phyloP scores from a whole-genome alignment of 495 filamentous ascomycete species.

The Gamarada debralockiae region DNA sequence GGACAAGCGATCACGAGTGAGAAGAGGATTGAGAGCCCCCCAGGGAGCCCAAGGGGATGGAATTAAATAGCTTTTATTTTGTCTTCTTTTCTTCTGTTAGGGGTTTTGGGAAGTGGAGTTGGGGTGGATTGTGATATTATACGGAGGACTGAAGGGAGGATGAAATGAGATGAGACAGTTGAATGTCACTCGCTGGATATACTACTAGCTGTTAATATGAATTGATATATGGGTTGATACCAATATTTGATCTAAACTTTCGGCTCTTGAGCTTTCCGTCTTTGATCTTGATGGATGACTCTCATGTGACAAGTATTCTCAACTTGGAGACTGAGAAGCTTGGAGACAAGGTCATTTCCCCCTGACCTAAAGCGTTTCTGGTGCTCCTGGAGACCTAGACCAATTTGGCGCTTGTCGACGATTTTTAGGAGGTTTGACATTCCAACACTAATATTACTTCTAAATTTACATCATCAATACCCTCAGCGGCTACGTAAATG shows the following conservation, averaged over 20 bases:
- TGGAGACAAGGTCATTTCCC: no score
- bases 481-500: no score
- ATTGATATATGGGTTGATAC: background rate
- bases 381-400: no score
- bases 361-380: no score
- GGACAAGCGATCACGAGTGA: constrained; percentile 36
- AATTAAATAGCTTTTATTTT: constrained; percentile 5
- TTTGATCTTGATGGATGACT: no score
- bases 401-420: no score
- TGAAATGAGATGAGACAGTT: background rate
- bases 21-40: constrained; percentile 33
- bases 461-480: no score
- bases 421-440: no score
- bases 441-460: no score
- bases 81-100: constrained; percentile 18
- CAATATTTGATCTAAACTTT: background rate
- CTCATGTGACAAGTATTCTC: no score
- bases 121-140: background rate
- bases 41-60: constrained; percentile 31
- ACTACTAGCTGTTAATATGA: background rate
- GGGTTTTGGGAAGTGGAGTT: constrained; percentile 9
- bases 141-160: background rate
- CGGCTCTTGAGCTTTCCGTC: no score
- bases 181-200: constrained; percentile 13
- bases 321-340: no score